phyloP scores from a whole-genome alignment of 1,284 basidiomycete species.

The Takashimella koratensis region DNA sequence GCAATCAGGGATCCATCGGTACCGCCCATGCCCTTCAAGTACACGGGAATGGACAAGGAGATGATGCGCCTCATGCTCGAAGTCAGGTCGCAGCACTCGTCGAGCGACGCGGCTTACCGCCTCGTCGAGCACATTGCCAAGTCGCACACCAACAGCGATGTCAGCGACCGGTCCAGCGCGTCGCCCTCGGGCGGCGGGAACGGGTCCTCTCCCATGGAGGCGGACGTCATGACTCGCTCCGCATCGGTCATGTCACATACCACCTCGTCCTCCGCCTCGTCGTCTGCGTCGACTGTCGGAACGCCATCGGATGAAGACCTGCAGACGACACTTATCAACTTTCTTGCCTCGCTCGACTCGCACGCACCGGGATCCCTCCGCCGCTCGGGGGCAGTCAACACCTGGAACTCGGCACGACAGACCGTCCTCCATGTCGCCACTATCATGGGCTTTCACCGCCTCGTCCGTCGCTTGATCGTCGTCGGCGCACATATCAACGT shows the following conservation, averaged over 20 bases:
- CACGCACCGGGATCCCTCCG: slow-evolving; percentile 38
- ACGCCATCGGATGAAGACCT: slow-evolving; percentile 48
- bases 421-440: slow-evolving; percentile 83
- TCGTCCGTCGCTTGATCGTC: slow-evolving; percentile 68
- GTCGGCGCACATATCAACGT: slow-evolving; percentile 75
- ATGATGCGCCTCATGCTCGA: slow-evolving; percentile 43
- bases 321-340: slow-evolving; percentile 71
- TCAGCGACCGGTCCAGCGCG: slow-evolving; percentile 30
- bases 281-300: slow-evolving; percentile 66
- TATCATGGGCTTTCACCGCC: slow-evolving; percentile 70
- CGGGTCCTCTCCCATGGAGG: slow-evolving; percentile 15
- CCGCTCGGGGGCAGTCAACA: slow-evolving; percentile 61
- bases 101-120: slow-evolving; percentile 34
- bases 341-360: slow-evolving; percentile 54
- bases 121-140: slow-evolving; percentile 33
- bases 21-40: slow-evolving; percentile 34
- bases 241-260: slow-evolving; percentile 52
- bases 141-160: slow-evolving; percentile 24
- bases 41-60: slow-evolving; percentile 39
- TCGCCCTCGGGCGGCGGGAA: slow-evolving; percentile 19
- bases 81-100: slow-evolving; percentile 35
- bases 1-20: slow-evolving; percentile 18
- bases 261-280: neutral
- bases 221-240: neutral
- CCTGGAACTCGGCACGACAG: slow-evolving; percentile 62